These are phyloP conservation scores for Deinandra increscens DNA, from an alignment of 129 eudicot genomes.

Conservation along the genomic window DNA sequence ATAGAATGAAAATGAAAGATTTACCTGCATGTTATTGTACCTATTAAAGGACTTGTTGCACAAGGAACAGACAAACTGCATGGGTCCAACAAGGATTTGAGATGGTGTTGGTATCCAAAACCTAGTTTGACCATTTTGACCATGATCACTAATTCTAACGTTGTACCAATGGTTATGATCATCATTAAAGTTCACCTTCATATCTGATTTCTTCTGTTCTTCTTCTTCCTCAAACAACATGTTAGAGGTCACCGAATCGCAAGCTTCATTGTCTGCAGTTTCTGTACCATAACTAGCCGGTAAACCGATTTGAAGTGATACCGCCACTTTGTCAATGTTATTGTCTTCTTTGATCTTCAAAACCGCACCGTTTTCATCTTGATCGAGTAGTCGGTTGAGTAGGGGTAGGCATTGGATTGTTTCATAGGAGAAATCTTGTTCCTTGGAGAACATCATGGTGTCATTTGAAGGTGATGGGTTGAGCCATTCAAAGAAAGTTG, in stretches of 20 bases:
- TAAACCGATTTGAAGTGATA: slow-evolving; percentile 79
- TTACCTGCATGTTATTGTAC: slow-evolving; percentile 99
- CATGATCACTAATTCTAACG: slow-evolving; percentile 29
- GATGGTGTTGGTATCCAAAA: slow-evolving; percentile 96
- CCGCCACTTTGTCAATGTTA: slow-evolving; percentile 43
- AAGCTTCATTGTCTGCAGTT: slow-evolving; percentile 18
- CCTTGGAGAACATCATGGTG: slow-evolving; percentile 50
- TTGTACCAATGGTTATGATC: slow-evolving; percentile 10
- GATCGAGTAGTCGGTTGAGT: slow-evolving; percentile 46
- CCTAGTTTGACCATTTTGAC: slow-evolving; percentile 47
- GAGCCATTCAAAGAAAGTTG: slow-evolving; percentile 79
- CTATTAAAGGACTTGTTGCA: slow-evolving; percentile 94
- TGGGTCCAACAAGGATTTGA: slow-evolving; percentile 93
- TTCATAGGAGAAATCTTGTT: slow-evolving; percentile 35
- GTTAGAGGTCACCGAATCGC: slow-evolving; percentile 19
- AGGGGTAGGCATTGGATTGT: slow-evolving; percentile 71
- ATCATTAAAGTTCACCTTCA: slow-evolving; percentile 25
- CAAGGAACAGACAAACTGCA: slow-evolving; percentile 87
- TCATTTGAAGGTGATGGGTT: slow-evolving; percentile 34
- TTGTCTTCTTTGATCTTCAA: slow-evolving; percentile 39
- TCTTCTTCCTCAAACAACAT: slow-evolving; percentile 34
- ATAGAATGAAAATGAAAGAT: not conserved
- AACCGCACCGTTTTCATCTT: slow-evolving; percentile 39
- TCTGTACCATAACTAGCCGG: slow-evolving; percentile 38
- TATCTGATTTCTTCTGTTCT: slow-evolving; percentile 25